Base-by-base conservation (phyloP, 2,329 filamentous ascomycete species). In the Phialocephala sp. region DNA sequence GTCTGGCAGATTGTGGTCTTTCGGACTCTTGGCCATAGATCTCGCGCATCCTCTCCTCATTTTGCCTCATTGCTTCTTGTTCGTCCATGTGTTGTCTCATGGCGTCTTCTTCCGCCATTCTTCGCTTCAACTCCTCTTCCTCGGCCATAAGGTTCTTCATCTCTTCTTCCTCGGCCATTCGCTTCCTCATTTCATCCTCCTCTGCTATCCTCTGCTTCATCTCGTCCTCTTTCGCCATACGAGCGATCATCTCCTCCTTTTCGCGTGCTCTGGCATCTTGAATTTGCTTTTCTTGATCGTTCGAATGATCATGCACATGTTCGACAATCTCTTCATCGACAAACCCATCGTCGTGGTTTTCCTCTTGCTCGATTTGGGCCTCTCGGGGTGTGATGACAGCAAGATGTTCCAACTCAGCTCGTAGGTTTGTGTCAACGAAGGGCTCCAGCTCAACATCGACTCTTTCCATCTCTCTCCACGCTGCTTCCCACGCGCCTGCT, bases 391-490 rank as follows among this genome's bases (percentile, higher is more conserved):
- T 67, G 6, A 66, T 56, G 11, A 66, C 54, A 43, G 80, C 81
- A 9, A 89, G 78, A n/a, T 79, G 80, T 65, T 88, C 85, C 22
- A 93, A 79, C 69, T 88, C 86, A 20, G 84, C 83, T 62, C 88
- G 83, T 14, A 90, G 75, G 1, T 82, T 78, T 0, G 85, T 77
- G 20, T 88, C 85, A 12, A 93, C 84, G 74, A 89, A 86, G 3
- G 95, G 91, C 72, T 91, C 87, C 60, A 99, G 87, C 78, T 98
- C 94, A 1, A 97, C 92, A 75, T 99, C 95, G 0, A 98, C 92
- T n/a, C 94, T 87, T 79, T 99, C 95, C 95, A 99, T 99, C 78
- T 98, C 94, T 72, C 88, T 91, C 94, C 94, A 99, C 65, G 92
- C 94, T 1, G 94, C 94, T 4, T 87, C 87, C 95, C 95, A 99